Evolutionary conservation across 2,329 filamentous ascomycete species (phyloP), one percentile per base, ranked within the genome.

Genomic region (Shiraia bambusicola): DNA sequence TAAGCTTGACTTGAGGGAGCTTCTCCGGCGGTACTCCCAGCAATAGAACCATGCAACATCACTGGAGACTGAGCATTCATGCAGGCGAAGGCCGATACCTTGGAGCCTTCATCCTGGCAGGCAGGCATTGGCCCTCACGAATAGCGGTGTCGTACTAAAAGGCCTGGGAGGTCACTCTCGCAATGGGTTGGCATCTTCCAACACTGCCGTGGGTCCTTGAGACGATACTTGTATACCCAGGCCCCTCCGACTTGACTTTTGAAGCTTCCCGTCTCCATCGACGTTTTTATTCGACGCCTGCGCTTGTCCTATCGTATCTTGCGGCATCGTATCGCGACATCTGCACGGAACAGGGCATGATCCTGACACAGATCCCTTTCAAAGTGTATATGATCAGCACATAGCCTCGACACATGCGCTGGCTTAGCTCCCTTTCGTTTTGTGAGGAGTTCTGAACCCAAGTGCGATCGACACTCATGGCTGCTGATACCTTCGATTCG

Each of bases 401-500:
- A 15, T n/a, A 8, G 14, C 13, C 27, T 11, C 28, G 13, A 27
- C 29, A 12, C n/a, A 32, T 39, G 28, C 24, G 12, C 30, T 35
- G 25, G 19, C 16, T 33, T 26, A 26, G 12, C 25, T 25, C 29
- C 28, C 14, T 40, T 14, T 30, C 26, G 28, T 30, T 34, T 30
- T 29, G 25, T 17, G 24, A 37, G 16, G 10, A 10, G 30, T 19
- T 25, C 17, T 38, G 36, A 29, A 29, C 26, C 30, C 26, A 17
- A 10, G 29, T 12, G 26, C 27, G 32, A 29, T 41, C 38, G 11
- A 28, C 39, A 38, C 17, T 27, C 9, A 50, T 47, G 41, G 45
- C 37, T 16, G 41, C 30, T n/a, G 36, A 54, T 37, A 41, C 42
- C 16, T 54, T 56, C 38, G 52, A 49, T 6, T 26, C 36, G 8